Base-by-base conservation (phyloP, 345 rosid species). In the Brassica carinata region DNA sequence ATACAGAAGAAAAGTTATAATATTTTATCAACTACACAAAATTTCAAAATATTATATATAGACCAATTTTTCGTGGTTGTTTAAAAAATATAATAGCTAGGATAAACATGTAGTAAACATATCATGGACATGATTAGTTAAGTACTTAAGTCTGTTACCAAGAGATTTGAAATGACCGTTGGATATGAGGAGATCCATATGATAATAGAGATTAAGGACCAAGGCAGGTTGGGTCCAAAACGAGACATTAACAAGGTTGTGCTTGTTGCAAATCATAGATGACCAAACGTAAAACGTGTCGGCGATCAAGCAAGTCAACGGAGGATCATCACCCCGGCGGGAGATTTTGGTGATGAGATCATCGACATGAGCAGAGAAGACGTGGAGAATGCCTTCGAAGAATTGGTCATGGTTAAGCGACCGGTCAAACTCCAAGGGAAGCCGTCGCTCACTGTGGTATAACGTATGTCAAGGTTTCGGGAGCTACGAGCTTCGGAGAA, bases 171-270 rank as follows among this genome's bases (percentile, higher is more conserved):
- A 89, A 84, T 90, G 94, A 7, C 90, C 88, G 65, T 90, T 77
- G 17, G 64, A 77, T 33, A 81, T 81, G 33, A 90, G 88, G 45
- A 90, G 90, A 72, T 90, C 84, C 74, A 89, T 4, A 68, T 89
- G 90, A 31, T 86, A 87, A 71, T 89, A 89, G 33, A 89, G 75
- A 67, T 84, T 71, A 48, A 87, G 89, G 34, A 87, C 90, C 78
- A 90, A 71, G 79, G 92, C 92, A 4, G 91, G 85, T 75, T 89
- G 89, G 5, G 94, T 90, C 92, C 94, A 89, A 73, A 89, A 89
- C 53, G 94, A 90, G 66, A 87, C 87, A 79, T 87, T 83, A 11
- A 82, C 86, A 10, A 85, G 87, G 77, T 87, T 87, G 76, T 78
- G 77, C 33, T 74, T 82, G 3, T 83, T 4, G 76, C 90, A 72